Base-by-base conservation (phyloP, 345 rosid genomes). In the Cardiospermum halicacabum region DNA sequence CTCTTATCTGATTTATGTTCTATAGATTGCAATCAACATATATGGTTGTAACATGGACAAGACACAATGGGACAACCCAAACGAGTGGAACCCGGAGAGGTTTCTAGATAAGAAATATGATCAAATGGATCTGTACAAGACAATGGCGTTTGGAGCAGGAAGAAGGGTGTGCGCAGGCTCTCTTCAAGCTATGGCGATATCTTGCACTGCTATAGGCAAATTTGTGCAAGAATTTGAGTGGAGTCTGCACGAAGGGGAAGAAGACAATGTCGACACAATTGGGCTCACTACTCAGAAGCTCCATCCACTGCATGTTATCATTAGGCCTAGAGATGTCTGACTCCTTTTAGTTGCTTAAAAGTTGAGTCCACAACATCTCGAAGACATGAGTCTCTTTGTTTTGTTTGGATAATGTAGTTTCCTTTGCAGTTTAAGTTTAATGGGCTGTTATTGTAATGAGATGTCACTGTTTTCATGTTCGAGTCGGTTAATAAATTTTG, bases 101-200 rank as follows among this genome's bases (percentile, higher is more conserved):
- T 91, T 91, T 37, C 73, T 88, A 0, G 85, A 77, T 22, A 78
- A 61, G 7, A 85, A 70, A 64, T 79, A 76, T 39, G 92, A 87
- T 70, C 56, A 71, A 0, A 26, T 69, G 19, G 95, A 91, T 64
- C 64, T 91, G 66, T 74, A 86, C 74, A 86, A 88, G 82, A 94
- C 96, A 11, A 86, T 89, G 96, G 99, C 96, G 0, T 94, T 94
- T 30, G 99, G 99, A 53, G 85, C 87, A 0, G 97, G 97, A 37
- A 94, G 80, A 68, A 84, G 91, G 72, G 77, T 64, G 5, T 89
- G 99, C 28, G 92, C 96, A 2, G 97, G 96, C 39, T 75, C 92
- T 31, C 84, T 85, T 22, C 88, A 86, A 73, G 97, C 97, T 2
- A 78, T 70, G 64, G 50, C 82, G 34, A 71, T 91, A 51, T 77